A percentile compares a stretch with the other conserved stretches of the same genome.
These are phyloP conservation scores for Ceratocystis cubensis DNA, from an alignment of 2,329 filamentous ascomycete species.

Conservation along the genomic window DNA sequence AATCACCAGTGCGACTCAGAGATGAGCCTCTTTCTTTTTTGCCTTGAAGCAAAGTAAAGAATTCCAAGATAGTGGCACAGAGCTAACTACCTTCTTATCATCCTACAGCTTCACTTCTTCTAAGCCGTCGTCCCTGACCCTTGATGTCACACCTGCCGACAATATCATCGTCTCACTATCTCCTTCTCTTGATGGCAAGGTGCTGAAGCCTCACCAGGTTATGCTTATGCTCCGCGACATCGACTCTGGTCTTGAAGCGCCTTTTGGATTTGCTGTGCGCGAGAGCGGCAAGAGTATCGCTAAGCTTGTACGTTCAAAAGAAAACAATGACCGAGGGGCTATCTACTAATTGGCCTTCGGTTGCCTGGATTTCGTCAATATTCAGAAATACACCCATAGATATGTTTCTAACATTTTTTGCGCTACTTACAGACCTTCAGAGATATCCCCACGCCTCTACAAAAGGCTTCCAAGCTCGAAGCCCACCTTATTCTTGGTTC, in stretches of 20 bases:
- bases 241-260: slow-evolving; percentile 66
- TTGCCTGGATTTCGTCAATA: neutral
- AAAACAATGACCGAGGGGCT: neutral
- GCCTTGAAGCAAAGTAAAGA: too few relatives aligned
- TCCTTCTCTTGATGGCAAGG: slow-evolving; percentile 61
- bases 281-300: slow-evolving; percentile 76
- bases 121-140: slow-evolving; percentile 42
- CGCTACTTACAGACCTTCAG: slow-evolving; percentile 55
- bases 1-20: too few relatives aligned
- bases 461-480: slow-evolving; percentile 53
- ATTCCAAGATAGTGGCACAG: neutral
- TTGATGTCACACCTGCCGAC: slow-evolving; percentile 56
- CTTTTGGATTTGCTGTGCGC: slow-evolving; percentile 73
- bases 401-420: slow-evolving; percentile 22
- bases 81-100: neutral
- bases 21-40: too few relatives aligned
- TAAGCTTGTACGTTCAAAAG: slow-evolving; percentile 55
- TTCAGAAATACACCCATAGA: neutral
- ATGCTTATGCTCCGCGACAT: slow-evolving; percentile 74
- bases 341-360: neutral
- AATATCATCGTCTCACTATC: slow-evolving; percentile 73
- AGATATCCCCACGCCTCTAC: slow-evolving; percentile 75
- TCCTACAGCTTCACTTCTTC: slow-evolving; percentile 36
- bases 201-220: slow-evolving; percentile 83
- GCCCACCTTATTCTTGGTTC: slow-evolving; percentile 79